Conservation (phyloP, 768 basidiomycete species). For the Gymnopilus junonius region DNA sequence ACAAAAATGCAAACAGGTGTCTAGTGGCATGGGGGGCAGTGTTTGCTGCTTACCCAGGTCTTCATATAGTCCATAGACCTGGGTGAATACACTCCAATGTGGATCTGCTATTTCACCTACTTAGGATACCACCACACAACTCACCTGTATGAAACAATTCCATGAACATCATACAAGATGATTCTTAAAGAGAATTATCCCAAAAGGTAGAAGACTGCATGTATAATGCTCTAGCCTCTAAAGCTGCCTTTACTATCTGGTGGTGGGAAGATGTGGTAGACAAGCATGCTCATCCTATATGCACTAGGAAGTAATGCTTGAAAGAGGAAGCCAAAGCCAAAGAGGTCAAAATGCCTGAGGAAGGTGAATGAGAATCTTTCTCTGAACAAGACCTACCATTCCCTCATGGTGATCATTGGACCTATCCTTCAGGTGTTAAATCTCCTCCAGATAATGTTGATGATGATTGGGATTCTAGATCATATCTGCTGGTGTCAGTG, state of each 20-base stretch:
- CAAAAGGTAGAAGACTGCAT: constrained; percentile 10
- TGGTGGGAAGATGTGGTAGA: constrained; percentile 22
- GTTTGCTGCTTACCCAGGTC: constrained; percentile 29
- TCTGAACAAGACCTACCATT: background rate
- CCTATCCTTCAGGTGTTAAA: constrained; percentile 3
- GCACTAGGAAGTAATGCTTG: no score
- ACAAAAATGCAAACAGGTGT: constrained; percentile 26
- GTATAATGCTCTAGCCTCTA: constrained; percentile 8
- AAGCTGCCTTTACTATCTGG: constrained; percentile 25
- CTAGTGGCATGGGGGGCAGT: constrained; percentile 36
- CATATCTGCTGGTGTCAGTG: background rate
- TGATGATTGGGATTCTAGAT: background rate
- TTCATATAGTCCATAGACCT: constrained; percentile 35
- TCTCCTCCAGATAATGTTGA: constrained; percentile 22
- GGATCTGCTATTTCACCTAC: constrained; percentile 25
- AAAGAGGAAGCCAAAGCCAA: background rate
- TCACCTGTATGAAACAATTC: constrained; percentile 18
- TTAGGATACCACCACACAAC: constrained; percentile 18
- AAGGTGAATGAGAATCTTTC: background rate
- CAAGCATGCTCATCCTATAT: constrained; percentile 6
- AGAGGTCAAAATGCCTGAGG: no score
- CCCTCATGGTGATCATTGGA: constrained; percentile 3
- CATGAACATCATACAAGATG: constrained; percentile 4
- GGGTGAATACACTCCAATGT: constrained; percentile 40
- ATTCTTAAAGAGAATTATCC: background rate